Evolutionary conservation across 2,329 filamentous ascomycete genomes (phyloP), one percentile per base, ranked within the genome.

Genomic region (Colletotrichum horii): DNA sequence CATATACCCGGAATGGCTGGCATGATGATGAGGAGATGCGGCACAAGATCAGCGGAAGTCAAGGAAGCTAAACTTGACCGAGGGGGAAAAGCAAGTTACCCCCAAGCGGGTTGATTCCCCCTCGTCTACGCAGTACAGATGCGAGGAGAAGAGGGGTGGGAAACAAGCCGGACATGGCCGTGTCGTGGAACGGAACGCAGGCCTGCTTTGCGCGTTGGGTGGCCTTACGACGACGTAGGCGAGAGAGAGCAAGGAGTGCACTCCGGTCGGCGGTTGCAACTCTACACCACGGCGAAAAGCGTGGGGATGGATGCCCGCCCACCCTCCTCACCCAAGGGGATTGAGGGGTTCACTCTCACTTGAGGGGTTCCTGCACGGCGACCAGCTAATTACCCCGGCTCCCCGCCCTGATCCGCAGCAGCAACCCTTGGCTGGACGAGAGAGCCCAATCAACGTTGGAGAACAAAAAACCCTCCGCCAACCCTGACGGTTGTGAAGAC

Each of bases 361-460:
- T 74, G 69, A 72, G 73, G 64, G 62, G 73, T 73, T 75, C 70
- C 64, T 75, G 73, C 70, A 75, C 64, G 70, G 58, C 26, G 28
- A 32, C 69, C 24, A 58, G 32, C 24, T 34, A n/a, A n/a, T n/a
- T n/a, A 64, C 69, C 71, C 64, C 58, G 32, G 69, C 38, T 68
- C 56, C 73, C 73, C 56, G 73, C 70, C 56, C 70, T 75, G 73
- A 60, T 60, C 69, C 62, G 64, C 64, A 52, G 70, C 70, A 73
- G 56, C 58, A 52, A 64, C 43, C 26, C 64, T 68, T 26, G 70
- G 48, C 56, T 28, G 32, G 16, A 22, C 43, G 22, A 48, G 43
- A 28, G 26, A 64, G 56, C 48, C 73, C 73, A 73, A 75, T 73
- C 70, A 73, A 24, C 16, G 26, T 24, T 16, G 15, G 19, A 36